Base-by-base conservation (phyloP, 192 early-diverging fungal genomes). In the Chytriomyces confervae region DNA sequence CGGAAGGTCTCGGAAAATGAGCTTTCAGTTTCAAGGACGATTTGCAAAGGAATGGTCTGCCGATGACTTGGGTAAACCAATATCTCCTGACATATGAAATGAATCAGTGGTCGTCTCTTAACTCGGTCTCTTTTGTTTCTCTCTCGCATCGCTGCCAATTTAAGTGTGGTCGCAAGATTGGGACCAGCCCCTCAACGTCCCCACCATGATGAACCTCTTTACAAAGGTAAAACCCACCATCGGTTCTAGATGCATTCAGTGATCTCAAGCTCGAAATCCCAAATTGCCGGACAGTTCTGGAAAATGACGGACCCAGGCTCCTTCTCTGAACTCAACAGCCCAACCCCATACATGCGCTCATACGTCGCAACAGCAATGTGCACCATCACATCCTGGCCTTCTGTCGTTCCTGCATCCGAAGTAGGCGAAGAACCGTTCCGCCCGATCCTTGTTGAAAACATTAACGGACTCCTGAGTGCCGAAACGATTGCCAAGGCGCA, bases 301-400 rank as follows among this genome's bases (percentile, higher is more conserved):
- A 46, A 51, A 36, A 71, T 79, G 68, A 62, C 61, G 6, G 77
- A 79, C 73, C 69, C 77, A 11, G 70, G 69, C 47, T 72, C 77
- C 5, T 72, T 24, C 77, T 69, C 64, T 10, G 77, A 79, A 44
- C 53, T 79, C 62, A 79, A 79, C 45, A 29, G 16, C 16, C 29
- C 29, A 47, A 79, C 53, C 29, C 77, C 77, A 16, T 79, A 73
- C 48, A 79, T 79, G 77, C 77, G 77, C 11, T 73, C 69, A 11
- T 79, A 64, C 43, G 70, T 79, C 23, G 53, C 51, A 7, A 79
- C 70, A 24, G 77, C 69, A 49, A 79, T 79, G 77, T 79, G 77
- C 50, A 65, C 77, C 7, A 69, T 79, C 23, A 62, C 62, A 27
- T 46, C 69, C 16, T 79, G 77, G 77, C 24, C 27, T 7, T 61